Percentiles rank a stretch among this genome's conserved stretches.
Conservation (phyloP, 164 flowering plant genomes). For the Liquidambar formosana region DNA sequence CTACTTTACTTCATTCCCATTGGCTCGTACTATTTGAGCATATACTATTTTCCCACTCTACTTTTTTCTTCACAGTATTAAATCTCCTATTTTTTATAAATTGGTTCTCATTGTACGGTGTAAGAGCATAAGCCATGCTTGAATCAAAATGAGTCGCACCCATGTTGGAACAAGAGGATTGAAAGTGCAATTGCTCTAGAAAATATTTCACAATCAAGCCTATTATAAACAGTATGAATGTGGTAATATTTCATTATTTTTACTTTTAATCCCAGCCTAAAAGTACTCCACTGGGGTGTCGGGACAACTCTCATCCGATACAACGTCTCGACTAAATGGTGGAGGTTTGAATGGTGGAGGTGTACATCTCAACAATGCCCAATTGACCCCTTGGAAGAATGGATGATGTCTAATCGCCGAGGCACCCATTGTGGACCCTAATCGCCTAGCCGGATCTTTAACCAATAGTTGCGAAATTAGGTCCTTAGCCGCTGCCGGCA, state of each 20-base stretch:
- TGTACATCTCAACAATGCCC: constrained; percentile 75
- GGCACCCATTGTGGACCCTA: constrained; percentile 78
- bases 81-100: no score
- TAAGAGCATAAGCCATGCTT: no score
- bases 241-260: no score
- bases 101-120: no score
- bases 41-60: no score
- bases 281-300: constrained; percentile 33
- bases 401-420: constrained; percentile 69
- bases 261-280: constrained; percentile 1
- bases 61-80: no score
- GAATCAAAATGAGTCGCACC: neutral
- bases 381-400: constrained; percentile 73
- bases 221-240: no score
- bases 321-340: constrained; percentile 25
- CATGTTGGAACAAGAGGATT: neutral
- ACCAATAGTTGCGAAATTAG: constrained; percentile 51
- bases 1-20: no score
- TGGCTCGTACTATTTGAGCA: no score
- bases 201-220: no score
- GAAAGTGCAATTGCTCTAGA: no score
- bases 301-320: constrained; percentile 28
- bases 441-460: constrained; percentile 66
- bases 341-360: constrained; percentile 60
- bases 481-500: constrained; percentile 52